Evolutionary conservation across 306 rosid genomes (phyloP), one percentile per base, ranked within the genome.

Genomic region (Dicorynia guianensis): DNA sequence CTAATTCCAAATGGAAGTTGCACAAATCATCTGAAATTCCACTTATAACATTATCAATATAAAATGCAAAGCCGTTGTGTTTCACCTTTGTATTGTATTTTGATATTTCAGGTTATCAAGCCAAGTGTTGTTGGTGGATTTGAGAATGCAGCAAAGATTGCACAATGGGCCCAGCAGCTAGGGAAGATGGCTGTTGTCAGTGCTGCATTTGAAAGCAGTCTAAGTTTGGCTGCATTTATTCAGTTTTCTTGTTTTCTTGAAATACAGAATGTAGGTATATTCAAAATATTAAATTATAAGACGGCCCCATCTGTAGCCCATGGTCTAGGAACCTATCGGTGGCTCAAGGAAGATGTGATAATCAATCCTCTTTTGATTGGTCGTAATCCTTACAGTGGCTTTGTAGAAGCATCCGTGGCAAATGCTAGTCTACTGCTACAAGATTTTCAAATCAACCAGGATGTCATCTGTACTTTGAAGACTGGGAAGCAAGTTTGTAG

Each of bases 61-160:
- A 62, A 15, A 80, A 56, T 54, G 50, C 40, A 52, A 30, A 72
- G 8, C 50, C 35, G 9, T 7, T 44, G 52, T 76, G 10, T 14
- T 46, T 59, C n/a, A 35, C 67, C 58, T 55, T 62, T 11, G 36
- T 55, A 59, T 72, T 72, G 59, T 67, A 14, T 62, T 5, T 61
- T 38, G 34, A 64, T 64, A 42, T 85, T 79, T 82, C 82, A 95
- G 98, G 97, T 95, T 71, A 95, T 95, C 76, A 95, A 92, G 81
- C 98, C 98, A 62, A 89, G 97, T 74, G 90, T 92, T 56, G 85
- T 95, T 80, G 98, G 97, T 61, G 97, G 98, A 72, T 95, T 95
- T 83, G 98, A 86, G 89, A 90, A 86, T 80, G 88, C 97, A 15
- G 90, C 88, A 69, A 67, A 86, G 62, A 74, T 95, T 76, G 96